Percentiles rank a stretch among this genome's conserved stretches.
phyloP scores from a whole-genome alignment of 2,329 filamentous ascomycete species.

The Botryosphaeria dothidea region DNA sequence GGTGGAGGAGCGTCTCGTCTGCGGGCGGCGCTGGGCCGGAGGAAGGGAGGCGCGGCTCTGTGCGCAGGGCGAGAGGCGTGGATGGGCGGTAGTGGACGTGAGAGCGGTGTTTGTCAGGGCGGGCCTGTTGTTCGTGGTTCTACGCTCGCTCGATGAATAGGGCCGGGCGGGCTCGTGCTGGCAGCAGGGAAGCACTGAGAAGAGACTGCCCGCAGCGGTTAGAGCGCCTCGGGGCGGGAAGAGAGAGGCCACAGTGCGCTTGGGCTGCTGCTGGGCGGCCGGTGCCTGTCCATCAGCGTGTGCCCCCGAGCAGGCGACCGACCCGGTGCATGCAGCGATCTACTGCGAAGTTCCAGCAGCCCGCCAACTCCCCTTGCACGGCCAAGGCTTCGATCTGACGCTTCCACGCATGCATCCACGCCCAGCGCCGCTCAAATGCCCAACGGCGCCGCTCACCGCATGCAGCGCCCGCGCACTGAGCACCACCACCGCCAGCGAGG shows the following conservation, averaged over 20 bases:
- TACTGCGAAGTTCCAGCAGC: not conserved
- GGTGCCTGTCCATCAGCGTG: conserved; percentile 9
- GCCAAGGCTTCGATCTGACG: conserved; percentile 12
- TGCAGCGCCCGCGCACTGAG: conserved; percentile 9
- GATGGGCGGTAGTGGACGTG: not conserved
- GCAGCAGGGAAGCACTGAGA: not conserved
- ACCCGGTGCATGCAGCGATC: conserved; percentile 13
- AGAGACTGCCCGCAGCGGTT: not conserved
- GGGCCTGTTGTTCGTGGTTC: conserved; percentile 15
- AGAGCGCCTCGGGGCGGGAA: conserved; percentile 12
- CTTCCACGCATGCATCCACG: conserved; percentile 10
- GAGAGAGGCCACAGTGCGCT: not conserved
- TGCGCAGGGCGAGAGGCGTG: not conserved
- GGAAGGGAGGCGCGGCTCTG: conserved; percentile 8
- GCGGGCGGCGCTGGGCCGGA: not conserved
- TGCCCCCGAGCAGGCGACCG: too few species aligned
- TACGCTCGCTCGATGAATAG: conserved; percentile 14
- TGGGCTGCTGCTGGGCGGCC: conserved; percentile 1
- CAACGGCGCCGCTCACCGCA: conserved; percentile 15
- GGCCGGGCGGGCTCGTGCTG: conserved; percentile 12
- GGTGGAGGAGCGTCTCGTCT: not conserved
- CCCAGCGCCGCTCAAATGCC: not conserved
- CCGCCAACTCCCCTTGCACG: not conserved
- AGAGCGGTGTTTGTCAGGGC: conserved; percentile 13
- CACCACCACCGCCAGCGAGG: not conserved